Evolutionary conservation across 768 basidiomycete species (phyloP).

Genomic region (Rhodotorula taiwanensis): DNA sequence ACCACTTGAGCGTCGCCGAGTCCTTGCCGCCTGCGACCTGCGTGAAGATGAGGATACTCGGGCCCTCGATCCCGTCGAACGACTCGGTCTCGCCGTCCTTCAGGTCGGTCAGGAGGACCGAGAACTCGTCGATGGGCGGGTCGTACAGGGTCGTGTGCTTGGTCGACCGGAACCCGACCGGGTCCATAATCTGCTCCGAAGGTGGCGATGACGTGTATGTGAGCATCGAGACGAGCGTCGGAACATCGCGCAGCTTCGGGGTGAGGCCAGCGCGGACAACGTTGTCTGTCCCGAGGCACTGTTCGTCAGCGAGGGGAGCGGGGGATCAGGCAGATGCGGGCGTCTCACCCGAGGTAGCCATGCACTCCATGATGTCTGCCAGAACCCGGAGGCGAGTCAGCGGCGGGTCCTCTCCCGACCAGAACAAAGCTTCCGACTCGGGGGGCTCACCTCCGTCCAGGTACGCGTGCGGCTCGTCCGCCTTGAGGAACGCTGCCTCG

Average conservation of each 20-base stretch:
- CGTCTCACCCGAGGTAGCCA: slow-evolving; percentile 71
- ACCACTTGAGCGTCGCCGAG: slow-evolving; percentile 4
- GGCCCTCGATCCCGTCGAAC: slow-evolving; percentile 66
- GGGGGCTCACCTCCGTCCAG: slow-evolving; percentile 73
- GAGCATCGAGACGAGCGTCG: slow-evolving; percentile 75
- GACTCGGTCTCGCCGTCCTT: slow-evolving; percentile 49
- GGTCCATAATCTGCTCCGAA: slow-evolving; percentile 62
- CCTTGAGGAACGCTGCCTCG: slow-evolving; percentile 88
- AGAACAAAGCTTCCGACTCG: no score
- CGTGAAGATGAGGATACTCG: slow-evolving; percentile 74
- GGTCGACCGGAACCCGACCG: slow-evolving; percentile 50
- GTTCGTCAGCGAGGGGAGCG: not conserved
- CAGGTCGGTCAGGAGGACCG: slow-evolving; percentile 64
- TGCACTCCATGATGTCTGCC: slow-evolving; percentile 93
- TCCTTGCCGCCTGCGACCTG: slow-evolving; percentile 43
- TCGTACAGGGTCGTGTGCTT: slow-evolving; percentile 60
- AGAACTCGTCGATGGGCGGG: slow-evolving; percentile 89
- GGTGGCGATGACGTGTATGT: slow-evolving; percentile 72
- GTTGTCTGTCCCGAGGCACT: slow-evolving; percentile 56
- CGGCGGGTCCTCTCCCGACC: no score
- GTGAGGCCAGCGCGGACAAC: slow-evolving; percentile 97
- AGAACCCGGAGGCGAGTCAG: not conserved
- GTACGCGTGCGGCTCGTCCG: slow-evolving; percentile 96
- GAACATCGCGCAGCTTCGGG: slow-evolving; percentile 88
- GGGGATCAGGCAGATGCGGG: not conserved